These are phyloP conservation scores for Ciborinia camelliae DNA, from an alignment of 2,329 filamentous ascomycete species.

Conservation along the genomic window DNA sequence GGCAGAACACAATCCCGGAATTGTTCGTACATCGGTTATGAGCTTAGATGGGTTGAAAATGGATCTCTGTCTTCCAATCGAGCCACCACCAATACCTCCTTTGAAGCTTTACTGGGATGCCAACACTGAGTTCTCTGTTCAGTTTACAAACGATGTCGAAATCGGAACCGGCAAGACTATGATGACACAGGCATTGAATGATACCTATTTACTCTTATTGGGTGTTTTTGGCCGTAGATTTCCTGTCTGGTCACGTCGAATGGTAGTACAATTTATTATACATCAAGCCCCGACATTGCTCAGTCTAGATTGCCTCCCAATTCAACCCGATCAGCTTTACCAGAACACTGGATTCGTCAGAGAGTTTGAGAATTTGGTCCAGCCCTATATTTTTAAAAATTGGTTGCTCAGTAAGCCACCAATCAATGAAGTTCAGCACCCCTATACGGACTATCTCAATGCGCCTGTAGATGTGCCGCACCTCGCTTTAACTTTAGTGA, in stretches of 20 bases:
- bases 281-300: background rate
- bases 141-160: background rate
- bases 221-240: slow-evolving; percentile 30
- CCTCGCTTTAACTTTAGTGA: slow-evolving; percentile 48
- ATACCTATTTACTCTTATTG: slow-evolving; percentile 28
- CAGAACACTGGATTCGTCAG: slow-evolving; percentile 26
- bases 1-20: slow-evolving; percentile 66
- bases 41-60: slow-evolving; percentile 22
- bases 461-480: slow-evolving; percentile 48
- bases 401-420: slow-evolving; percentile 47
- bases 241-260: slow-evolving; percentile 23
- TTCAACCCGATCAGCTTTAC: background rate
- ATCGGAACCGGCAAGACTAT: background rate
- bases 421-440: slow-evolving; percentile 40
- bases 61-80: slow-evolving; percentile 26
- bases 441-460: slow-evolving; percentile 40
- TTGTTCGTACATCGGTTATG: background rate
- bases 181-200: slow-evolving; percentile 17
- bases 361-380: slow-evolving; percentile 25
- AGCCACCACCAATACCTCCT: slow-evolving; percentile 24
- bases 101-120: slow-evolving; percentile 35
- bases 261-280: slow-evolving; percentile 27
- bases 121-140: slow-evolving; percentile 24
- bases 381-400: slow-evolving; percentile 40
- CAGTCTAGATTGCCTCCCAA: background rate